phyloP scores from a whole-genome alignment of 2,329 filamentous ascomycete genomes.

The Aspergillus hortae region DNA sequence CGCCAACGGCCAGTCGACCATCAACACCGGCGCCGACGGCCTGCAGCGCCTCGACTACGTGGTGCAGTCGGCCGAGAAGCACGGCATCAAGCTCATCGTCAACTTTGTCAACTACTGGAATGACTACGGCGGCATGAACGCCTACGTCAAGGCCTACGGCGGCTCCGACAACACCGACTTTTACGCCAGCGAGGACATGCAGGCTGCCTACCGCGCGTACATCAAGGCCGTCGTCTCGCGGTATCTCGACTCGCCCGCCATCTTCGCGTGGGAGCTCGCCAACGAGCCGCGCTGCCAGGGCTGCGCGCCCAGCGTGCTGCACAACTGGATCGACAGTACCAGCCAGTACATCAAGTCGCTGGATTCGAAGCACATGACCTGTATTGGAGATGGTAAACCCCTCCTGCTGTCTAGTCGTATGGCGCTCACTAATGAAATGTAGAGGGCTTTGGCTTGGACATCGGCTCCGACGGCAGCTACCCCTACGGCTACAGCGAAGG shows the following conservation, averaged over 20 bases:
- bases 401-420: neutral
- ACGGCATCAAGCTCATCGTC: conserved; percentile 60
- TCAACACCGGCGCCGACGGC: conserved; percentile 62
- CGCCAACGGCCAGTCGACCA: conserved; percentile 40
- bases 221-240: conserved; percentile 39
- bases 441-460: conserved; percentile 55
- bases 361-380: conserved; percentile 60
- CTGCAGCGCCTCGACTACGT: conserved; percentile 64
- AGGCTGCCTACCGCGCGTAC: conserved; percentile 61
- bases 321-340: conserved; percentile 56
- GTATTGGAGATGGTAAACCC: conserved; percentile 51
- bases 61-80: conserved; percentile 56
- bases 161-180: conserved; percentile 49
- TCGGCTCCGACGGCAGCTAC: conserved; percentile 50
- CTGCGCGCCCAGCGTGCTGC: conserved; percentile 56
- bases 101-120: conserved; percentile 63
- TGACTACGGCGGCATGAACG: conserved; percentile 63
- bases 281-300: conserved; percentile 60
- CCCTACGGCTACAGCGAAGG: conserved; percentile 52
- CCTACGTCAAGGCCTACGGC: conserved; percentile 56
- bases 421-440: neutral
- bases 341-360: conserved; percentile 62
- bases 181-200: conserved; percentile 54
- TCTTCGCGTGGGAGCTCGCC: conserved; percentile 14
- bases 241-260: conserved; percentile 8